Conservation (phyloP, 176 grass and related monocot species). For the Musa beccarii region DNA sequence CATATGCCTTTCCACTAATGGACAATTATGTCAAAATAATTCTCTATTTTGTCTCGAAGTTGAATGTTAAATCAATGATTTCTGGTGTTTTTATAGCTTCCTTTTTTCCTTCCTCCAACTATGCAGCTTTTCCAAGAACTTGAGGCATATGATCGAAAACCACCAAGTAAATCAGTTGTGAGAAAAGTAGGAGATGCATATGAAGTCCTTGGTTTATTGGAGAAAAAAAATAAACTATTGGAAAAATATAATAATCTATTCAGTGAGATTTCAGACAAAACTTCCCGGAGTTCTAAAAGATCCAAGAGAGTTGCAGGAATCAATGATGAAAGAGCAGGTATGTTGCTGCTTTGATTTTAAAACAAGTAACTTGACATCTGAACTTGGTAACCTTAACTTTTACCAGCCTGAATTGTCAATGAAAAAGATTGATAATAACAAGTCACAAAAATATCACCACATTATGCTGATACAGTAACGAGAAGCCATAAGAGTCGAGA, state of each 20-base stretch:
- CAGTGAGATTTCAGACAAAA: conserved; percentile 29
- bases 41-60: neutral
- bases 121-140: conserved; percentile 56
- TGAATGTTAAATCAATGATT: neutral
- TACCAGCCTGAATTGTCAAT: neutral
- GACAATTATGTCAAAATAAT: neutral
- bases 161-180: conserved; percentile 52
- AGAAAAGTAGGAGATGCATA: conserved; percentile 79
- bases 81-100: neutral
- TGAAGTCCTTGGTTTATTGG: conserved; percentile 58
- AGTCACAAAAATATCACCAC: neutral
- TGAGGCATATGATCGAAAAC: conserved; percentile 62
- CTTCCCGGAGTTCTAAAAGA: conserved; percentile 27
- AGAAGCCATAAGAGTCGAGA: neutral
- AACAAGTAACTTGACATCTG: neutral
- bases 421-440: neutral
- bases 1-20: neutral
- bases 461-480: neutral
- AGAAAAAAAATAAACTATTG: conserved; percentile 60
- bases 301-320: conserved; percentile 23
- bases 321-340: conserved; percentile 18
- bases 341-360: conserved; percentile 8
- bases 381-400: neutral
- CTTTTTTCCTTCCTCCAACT: conserved; percentile 10
- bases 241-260: conserved; percentile 56